phyloP scores from a whole-genome alignment of 176 grass and related monocot species.

The Calamus simplicifolius region DNA sequence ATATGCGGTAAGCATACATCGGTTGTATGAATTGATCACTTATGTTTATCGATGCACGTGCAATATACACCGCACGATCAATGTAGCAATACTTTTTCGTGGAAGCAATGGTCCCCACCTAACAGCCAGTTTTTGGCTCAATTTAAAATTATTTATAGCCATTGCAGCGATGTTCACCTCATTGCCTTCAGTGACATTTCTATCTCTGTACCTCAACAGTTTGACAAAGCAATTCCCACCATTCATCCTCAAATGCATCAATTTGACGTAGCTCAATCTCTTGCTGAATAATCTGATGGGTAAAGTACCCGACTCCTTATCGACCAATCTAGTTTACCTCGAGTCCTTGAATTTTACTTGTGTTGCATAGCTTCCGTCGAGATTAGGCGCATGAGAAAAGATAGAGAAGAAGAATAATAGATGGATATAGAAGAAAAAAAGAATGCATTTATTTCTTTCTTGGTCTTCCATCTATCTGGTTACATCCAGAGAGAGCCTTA shows the following conservation, averaged over 20 bases:
- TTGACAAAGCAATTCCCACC: conserved; percentile 31
- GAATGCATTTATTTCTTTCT: too few relatives aligned
- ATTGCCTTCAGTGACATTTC: conserved; percentile 44
- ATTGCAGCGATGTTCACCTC: conserved; percentile 24
- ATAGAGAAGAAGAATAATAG: too few relatives aligned
- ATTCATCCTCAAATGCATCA: conserved; percentile 35
- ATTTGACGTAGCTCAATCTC: conserved; percentile 51
- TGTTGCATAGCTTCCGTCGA: too few relatives aligned
- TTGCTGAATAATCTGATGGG: conserved; percentile 39
- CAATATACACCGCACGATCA: too few relatives aligned
- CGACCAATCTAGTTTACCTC: conserved; percentile 26
- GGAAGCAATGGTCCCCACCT: conserved; percentile 27
- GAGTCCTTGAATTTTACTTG: conserved; percentile 36
- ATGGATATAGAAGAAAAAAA: too few relatives aligned
- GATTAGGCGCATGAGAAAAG: too few relatives aligned
- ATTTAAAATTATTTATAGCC: conserved; percentile 41
- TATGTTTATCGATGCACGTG: too few relatives aligned
- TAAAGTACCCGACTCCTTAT: conserved; percentile 25
- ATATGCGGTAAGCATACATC: too few relatives aligned
- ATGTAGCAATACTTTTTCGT: too few relatives aligned
- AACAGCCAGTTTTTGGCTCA: conserved; percentile 43
- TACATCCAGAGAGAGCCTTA: too few relatives aligned
- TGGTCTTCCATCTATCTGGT: too few relatives aligned
- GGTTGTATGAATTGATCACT: too few relatives aligned
- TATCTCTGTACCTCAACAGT: conserved; percentile 46